Base-by-base conservation (phyloP, 257 asterid genomes). In the Capsicum chinense region DNA sequence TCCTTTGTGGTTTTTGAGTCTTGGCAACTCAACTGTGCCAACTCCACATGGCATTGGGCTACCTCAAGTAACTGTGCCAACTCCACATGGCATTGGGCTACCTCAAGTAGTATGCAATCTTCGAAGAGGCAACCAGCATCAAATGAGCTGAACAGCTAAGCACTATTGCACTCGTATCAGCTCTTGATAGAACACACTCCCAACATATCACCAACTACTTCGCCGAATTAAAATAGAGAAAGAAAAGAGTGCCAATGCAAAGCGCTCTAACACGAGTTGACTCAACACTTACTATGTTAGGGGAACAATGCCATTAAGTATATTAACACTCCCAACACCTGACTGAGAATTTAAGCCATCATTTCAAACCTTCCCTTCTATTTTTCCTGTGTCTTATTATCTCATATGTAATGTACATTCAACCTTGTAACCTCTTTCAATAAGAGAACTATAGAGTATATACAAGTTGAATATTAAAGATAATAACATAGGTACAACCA, bases 401-500 rank as follows among this genome's bases (percentile, higher is more conserved):
- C 15, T 52, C 47, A 4, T 8, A 33, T 78, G n/a, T 14, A 54
- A 35, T 39, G 48, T 78, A 78, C 50, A 26, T 8, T 54, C 64
- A 78, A 78, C 50, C 81, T 54, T 54, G 15, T 78, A 78, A 54
- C 59, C 63, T 78, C 81, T 54, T 26, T 26, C 64, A 78, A 26
- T 14, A 48, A 78, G 63, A 76, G 42, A 76, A 54, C 59, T 7
- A 78, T 15, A 54, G 64, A 56, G 63, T 78, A 78, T 78, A 4
- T 78, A 78, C 81, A 78, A 54, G 81, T 7, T 78, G 50, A 78
- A 78, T 14, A 15, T 78, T 54, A 7, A 26, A 54, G 64, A 21
- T 54, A 76, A 78, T 78, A 78, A 15, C 14, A 78, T 78, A 78
- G 81, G 8, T 52, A 52, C 63, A 76, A 15, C 81, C 81, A 52